A percentile compares a stretch with the other conserved stretches of the same genome.
Evolutionary conservation across 768 basidiomycete species (phyloP).

Genomic region (Jaapia argillacea): DNA sequence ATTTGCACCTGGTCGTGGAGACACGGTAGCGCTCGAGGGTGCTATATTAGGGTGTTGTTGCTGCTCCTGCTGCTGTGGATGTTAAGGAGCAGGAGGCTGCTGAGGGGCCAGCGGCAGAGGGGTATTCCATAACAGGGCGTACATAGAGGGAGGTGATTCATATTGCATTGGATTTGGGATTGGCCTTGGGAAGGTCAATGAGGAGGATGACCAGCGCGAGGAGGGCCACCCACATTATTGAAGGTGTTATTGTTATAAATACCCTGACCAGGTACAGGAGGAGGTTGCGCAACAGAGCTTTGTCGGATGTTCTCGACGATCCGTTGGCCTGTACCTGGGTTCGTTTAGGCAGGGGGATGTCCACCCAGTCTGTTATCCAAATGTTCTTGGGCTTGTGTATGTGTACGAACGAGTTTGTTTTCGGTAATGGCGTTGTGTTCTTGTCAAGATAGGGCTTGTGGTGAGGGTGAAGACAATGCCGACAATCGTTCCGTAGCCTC

Average conservation of each 20-base stretch:
- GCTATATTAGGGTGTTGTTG: not conserved
- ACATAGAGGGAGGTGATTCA: constrained; percentile 3
- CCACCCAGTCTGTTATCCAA: constrained; percentile 25
- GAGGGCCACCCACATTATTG: not conserved
- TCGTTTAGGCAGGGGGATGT: constrained; percentile 9
- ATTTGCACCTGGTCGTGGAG: constrained; percentile 3
- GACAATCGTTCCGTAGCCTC: constrained; percentile 71
- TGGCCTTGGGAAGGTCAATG: not conserved
- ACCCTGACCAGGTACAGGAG: constrained; percentile 7
- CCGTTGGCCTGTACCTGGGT: constrained; percentile 19
- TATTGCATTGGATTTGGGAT: constrained; percentile 1
- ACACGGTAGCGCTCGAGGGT: constrained; percentile 2
- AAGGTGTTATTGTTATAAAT: no score
- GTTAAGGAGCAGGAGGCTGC: constrained; percentile 1
- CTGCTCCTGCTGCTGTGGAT: not conserved
- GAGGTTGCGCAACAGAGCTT: constrained; percentile 26
- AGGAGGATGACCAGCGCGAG: not conserved
- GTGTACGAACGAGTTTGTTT: constrained; percentile 68
- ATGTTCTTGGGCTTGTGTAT: constrained; percentile 62
- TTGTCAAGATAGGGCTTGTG: constrained; percentile 60
- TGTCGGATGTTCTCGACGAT: constrained; percentile 48
- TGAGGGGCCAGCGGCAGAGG: constrained; percentile 4
- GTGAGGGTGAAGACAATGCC: constrained; percentile 53
- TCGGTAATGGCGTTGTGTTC: constrained; percentile 80
- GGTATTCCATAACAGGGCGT: no score